These are phyloP conservation scores for Hirschioporus abietinus DNA, from an alignment of 768 basidiomycete species.

Conservation along the genomic window DNA sequence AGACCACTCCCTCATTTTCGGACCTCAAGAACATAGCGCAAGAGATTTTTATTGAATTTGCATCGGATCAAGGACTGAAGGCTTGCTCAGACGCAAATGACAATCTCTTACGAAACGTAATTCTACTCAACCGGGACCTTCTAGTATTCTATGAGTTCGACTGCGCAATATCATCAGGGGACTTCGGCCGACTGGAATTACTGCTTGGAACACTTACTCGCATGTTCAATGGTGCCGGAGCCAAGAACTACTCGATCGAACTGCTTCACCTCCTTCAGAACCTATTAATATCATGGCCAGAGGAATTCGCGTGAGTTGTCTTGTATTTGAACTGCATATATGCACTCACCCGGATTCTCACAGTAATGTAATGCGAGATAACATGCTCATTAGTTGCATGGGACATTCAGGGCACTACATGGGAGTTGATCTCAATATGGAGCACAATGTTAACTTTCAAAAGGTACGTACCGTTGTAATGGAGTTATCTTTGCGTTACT, in stretches of 20 bases:
- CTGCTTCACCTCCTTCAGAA: neutral
- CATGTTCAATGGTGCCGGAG: neutral
- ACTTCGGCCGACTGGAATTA: neutral
- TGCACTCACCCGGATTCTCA: neutral
- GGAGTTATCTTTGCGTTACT: too few species aligned
- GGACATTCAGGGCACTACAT: neutral
- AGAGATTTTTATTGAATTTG: neutral
- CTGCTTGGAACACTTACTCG: neutral
- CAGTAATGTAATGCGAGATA: neutral
- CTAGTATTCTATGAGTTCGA: neutral
- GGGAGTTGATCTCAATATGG: neutral
- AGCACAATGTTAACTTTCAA: neutral
- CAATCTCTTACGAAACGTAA: neutral
- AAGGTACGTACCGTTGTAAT: neutral
- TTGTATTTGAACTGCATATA: neutral
- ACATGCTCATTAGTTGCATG: neutral
- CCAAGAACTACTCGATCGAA: neutral
- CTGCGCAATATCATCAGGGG: neutral
- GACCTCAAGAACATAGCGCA: neutral
- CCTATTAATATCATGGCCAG: neutral
- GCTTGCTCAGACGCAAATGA: neutral
- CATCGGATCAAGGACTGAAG: neutral
- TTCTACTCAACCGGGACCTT: slow-evolving; percentile 1
- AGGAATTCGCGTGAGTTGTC: neutral
- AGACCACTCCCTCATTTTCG: neutral